phyloP scores from a whole-genome alignment of 331 rosid species.

The Quercus tomentella region DNA sequence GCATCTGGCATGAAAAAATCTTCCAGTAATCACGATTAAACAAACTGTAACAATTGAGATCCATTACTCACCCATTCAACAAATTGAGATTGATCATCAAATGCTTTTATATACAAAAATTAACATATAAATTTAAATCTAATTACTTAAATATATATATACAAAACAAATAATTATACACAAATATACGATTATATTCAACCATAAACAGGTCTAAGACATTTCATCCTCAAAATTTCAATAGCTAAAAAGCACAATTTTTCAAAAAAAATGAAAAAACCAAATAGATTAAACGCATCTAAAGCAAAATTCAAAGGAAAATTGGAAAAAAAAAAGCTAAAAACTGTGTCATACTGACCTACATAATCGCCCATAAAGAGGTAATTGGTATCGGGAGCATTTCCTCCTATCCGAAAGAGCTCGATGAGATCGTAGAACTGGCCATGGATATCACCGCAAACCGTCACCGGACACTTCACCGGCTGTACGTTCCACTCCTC shows the following conservation, averaged over 20 bases:
- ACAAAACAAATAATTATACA: neutral
- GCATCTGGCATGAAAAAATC: neutral
- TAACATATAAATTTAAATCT: neutral
- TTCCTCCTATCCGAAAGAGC: conserved; percentile 95
- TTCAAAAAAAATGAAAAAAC: neutral
- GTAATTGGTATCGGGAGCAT: conserved; percentile 91
- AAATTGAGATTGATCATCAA: neutral
- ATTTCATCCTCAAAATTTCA: neutral
- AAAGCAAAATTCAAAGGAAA: neutral
- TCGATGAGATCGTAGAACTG: conserved; percentile 98
- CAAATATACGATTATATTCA: neutral
- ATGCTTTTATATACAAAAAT: neutral
- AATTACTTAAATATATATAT: too few species aligned
- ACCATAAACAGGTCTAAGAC: neutral
- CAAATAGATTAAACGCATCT: neutral
- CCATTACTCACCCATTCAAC: neutral
- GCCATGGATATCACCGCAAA: conserved; percentile 98
- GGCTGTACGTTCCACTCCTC: conserved; percentile 99
- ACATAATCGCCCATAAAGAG: conserved; percentile 99
- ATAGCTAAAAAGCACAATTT: neutral
- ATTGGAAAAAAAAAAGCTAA: neutral
- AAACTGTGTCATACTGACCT: conserved; percentile 45
- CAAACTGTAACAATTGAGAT: neutral
- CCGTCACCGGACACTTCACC: conserved; percentile 98
- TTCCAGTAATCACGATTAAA: neutral